Evolutionary conservation across 2,329 filamentous ascomycete species (phyloP), one percentile per base, ranked within the genome.

Genomic region (Fusarium sp.): DNA sequence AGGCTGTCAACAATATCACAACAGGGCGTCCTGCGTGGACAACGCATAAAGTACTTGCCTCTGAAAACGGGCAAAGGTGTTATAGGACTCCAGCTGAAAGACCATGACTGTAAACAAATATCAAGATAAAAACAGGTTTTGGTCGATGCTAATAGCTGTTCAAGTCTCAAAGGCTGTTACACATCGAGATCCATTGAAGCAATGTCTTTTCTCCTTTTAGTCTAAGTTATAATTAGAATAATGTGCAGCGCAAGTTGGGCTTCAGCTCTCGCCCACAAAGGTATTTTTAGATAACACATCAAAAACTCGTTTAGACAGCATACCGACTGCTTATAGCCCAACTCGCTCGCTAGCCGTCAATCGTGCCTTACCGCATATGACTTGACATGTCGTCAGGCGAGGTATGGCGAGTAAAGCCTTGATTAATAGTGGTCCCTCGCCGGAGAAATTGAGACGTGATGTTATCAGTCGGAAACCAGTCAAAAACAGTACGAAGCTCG

Each of bases 111-210:
- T 46, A 44, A 46, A 2, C 18, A 28, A 21, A 6, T 9, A 13
- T 28, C 25, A 25, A 23, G 3, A 11, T 12, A 30, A 7, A 28
- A 47, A 47, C 44, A 21, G 25, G 44, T 30, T 30, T 47, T 47
- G 5, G 25, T 30, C 8, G 5, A 21, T 21, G 11, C 3, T 47
- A 6, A 28, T 44, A 9, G 6, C 18, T 30, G 9, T 28, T 7
- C 2, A 28, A 8, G 25, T 21, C 0, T 4, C 2, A 12, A 1
- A 21, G 18, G 5, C 3, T 21, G 1, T 7, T 13, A 4, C 4
- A 5, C 44, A 47, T 28, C 25, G 19, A 47, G 18, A 23, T 42
- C 9, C n/a, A n/a, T 3, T 13, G 5, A 16, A 21, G 37, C 37
- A 38, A 12, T 38, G 37, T 6, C 3, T 3, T 23, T 25, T 16